These are phyloP conservation scores for Yueomyces sp. DNA, from an alignment of 1,139 yeast genomes.

Conservation along the genomic window DNA sequence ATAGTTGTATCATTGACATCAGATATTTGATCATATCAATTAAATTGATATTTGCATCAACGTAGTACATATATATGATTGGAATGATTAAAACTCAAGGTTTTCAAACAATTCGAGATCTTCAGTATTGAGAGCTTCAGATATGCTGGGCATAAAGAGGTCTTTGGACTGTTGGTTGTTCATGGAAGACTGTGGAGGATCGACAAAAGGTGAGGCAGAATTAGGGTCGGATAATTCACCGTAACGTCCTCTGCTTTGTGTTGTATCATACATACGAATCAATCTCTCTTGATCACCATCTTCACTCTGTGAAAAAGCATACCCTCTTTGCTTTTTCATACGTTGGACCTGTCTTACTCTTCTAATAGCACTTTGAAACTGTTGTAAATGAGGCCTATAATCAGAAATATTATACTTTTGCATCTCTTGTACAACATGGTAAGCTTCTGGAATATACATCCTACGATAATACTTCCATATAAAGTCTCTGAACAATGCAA, in stretches of 20 bases:
- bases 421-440: slow-evolving; percentile 92
- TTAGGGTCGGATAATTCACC: slow-evolving; percentile 38
- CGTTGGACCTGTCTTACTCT: slow-evolving; percentile 97
- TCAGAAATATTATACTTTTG: slow-evolving; percentile 93
- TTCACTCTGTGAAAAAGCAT: slow-evolving; percentile 94
- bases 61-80: too few species aligned
- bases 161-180: neutral
- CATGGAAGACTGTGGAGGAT: slow-evolving; percentile 1
- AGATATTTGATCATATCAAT: too few species aligned
- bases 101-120: slow-evolving; percentile 6
- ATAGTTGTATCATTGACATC: too few species aligned
- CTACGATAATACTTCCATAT: slow-evolving; percentile 92
- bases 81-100: neutral
- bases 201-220: slow-evolving; percentile 18
- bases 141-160: too few species aligned
- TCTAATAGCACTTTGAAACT: slow-evolving; percentile 92
- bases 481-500: slow-evolving; percentile 78
- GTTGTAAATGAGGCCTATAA: slow-evolving; percentile 89
- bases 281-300: slow-evolving; percentile 86
- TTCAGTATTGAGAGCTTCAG: slow-evolving; percentile 4
- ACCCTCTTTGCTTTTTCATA: slow-evolving; percentile 96
- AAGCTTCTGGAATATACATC: slow-evolving; percentile 80
- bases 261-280: slow-evolving; percentile 89
- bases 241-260: slow-evolving; percentile 42
- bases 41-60: too few species aligned